These are phyloP conservation scores for Erodium chrysanthum DNA, from an alignment of 441 rosid genomes.

Conservation along the genomic window DNA sequence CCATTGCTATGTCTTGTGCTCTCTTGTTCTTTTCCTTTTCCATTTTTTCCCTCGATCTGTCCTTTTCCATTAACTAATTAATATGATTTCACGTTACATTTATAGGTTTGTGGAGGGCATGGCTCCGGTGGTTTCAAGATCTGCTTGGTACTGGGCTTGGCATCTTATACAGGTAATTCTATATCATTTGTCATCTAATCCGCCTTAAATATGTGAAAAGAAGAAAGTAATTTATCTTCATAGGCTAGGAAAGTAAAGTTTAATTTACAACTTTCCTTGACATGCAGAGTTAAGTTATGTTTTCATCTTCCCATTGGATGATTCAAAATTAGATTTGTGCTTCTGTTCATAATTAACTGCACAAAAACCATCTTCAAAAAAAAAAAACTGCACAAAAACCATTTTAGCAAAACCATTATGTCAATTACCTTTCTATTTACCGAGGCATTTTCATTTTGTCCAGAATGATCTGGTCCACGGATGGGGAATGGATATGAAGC, in stretches of 20 bases:
- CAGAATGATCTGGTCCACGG: slow-evolving; percentile 94
- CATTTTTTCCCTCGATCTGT: neutral
- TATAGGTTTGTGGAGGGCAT: slow-evolving; percentile 91
- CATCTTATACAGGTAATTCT: slow-evolving; percentile 84
- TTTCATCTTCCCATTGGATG: no score
- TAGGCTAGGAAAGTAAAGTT: neutral
- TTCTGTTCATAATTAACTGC: no score
- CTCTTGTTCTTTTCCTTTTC: neutral
- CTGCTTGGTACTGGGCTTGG: slow-evolving; percentile 98
- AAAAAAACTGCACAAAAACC: no score
- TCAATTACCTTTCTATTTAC: neutral
- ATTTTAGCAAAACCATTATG: no score
- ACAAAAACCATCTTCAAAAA: no score
- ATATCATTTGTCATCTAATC: neutral
- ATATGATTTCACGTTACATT: no score
- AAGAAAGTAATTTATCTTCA: neutral
- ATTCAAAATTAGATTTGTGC: neutral
- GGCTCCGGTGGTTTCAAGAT: slow-evolving; percentile 95
- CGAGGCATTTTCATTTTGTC: neutral
- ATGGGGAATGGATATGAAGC: slow-evolving; percentile 97
- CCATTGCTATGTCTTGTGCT: no score
- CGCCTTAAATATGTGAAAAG: neutral
- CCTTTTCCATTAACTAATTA: no score
- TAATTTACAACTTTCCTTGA: no score
- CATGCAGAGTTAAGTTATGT: no score